Evolutionary conservation across 2,329 filamentous ascomycete genomes (phyloP), one percentile per base, ranked within the genome.

Genomic region (Ploettnerulaceae sp.): DNA sequence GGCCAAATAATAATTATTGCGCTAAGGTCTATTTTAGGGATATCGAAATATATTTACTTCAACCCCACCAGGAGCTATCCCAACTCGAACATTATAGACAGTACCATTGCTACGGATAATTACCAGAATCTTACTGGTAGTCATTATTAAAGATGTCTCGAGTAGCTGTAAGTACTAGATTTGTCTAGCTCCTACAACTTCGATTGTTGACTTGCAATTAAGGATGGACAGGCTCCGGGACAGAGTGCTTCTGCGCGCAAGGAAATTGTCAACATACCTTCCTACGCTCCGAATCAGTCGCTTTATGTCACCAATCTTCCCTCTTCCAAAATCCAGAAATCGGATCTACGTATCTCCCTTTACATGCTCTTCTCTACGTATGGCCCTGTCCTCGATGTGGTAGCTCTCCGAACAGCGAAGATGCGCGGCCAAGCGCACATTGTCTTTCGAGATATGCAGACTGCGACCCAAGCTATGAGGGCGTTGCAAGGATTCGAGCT

Each of bases 351-450:
- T 61, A 84, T 88, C 35, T 84, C 85, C 4, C 76, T 98, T 22
- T 98, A 98, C 70, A 86, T 89, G 67, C 77, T 97, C 9, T 97
- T 97, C 67, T 89, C 89, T 8, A 95, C 89, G 11, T 95, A 95
- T 64, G 93, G 93, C 31, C 82, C 89, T 0, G 86, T 98, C 12
- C 79, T 98, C 48, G 93, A 98, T 64, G 80, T 98, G 15, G 86
- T 96, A 38, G 87, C 88, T 22, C 74, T 96, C 58, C 94, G 89
- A 71, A 95, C 88, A 1, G 75, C 76, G 66, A 89, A 89, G 70
- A 96, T 97, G 90, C 84, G 93, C 39, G 93, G 93, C 3, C 93
- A 98, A 69, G 93, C 93, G 52, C 93, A 97, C 62, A 73, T 98
- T 51, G 86, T 93, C 11, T 97, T 89, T 66, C 80, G 87, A 48